phyloP scores from a whole-genome alignment of 2,329 filamentous ascomycete species.

The Fonsecaea monophora region DNA sequence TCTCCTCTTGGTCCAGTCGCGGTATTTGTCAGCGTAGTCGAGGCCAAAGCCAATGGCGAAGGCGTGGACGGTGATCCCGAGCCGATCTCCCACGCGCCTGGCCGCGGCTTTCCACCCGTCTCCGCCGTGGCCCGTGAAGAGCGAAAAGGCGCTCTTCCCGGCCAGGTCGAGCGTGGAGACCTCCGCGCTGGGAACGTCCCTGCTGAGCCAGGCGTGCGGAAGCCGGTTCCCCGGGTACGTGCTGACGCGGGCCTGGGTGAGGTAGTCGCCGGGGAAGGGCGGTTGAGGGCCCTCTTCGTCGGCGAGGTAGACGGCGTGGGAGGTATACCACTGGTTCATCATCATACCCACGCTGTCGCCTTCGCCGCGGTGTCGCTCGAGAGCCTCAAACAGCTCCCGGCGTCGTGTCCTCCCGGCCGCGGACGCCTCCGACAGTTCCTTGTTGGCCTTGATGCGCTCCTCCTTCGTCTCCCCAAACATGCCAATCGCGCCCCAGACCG shows the following conservation, averaged over 20 bases:
- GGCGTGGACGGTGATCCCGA: slow-evolving; percentile 57
- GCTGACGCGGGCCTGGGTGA: slow-evolving; percentile 52
- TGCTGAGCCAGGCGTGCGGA: slow-evolving; percentile 70
- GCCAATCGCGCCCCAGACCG: slow-evolving; percentile 56
- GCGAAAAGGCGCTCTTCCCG: slow-evolving; percentile 60
- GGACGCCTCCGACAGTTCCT: slow-evolving; percentile 50
- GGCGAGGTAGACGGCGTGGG: slow-evolving; percentile 50
- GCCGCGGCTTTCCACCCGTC: slow-evolving; percentile 61
- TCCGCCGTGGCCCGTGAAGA: slow-evolving; percentile 63
- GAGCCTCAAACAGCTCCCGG: slow-evolving; percentile 48
- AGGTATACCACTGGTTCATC: slow-evolving; percentile 64
- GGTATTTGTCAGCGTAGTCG: slow-evolving; percentile 68
- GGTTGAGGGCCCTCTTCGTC: slow-evolving; percentile 52
- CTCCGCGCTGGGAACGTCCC: slow-evolving; percentile 50
- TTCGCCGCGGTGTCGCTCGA: slow-evolving; percentile 56
- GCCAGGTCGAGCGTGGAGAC: slow-evolving; percentile 68
- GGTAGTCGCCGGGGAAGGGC: slow-evolving; percentile 47
- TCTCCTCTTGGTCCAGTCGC: slow-evolving; percentile 62
- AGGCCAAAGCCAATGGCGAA: slow-evolving; percentile 63
- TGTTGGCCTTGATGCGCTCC: slow-evolving; percentile 47
- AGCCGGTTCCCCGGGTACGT: slow-evolving; percentile 67
- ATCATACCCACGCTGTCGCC: slow-evolving; percentile 65
- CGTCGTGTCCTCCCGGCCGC: slow-evolving; percentile 49
- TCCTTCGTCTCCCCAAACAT: slow-evolving; percentile 48
- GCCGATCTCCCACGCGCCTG: slow-evolving; percentile 43